phyloP scores from a whole-genome alignment of 257 asterid genomes.

The Buddleja alternifolia region DNA sequence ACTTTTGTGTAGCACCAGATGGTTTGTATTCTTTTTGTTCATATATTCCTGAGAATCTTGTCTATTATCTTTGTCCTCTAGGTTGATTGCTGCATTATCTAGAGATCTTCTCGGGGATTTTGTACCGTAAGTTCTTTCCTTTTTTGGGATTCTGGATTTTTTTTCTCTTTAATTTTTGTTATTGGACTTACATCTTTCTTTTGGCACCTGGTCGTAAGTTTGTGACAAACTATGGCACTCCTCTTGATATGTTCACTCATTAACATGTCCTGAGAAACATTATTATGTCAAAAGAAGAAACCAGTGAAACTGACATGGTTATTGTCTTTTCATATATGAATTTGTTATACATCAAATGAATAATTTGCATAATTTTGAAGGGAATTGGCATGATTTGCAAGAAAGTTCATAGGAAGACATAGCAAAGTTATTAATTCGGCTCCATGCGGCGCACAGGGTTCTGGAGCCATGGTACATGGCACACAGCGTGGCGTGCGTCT shows the following conservation, averaged over 20 bases:
- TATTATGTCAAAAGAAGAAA: conserved; percentile 4
- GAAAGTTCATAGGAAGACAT: background rate
- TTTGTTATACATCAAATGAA: background rate
- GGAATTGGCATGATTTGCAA: background rate
- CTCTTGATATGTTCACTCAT: background rate
- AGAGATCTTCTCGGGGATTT: conserved; percentile 85
- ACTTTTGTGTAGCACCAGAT: conserved; percentile 7
- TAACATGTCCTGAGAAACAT: background rate
- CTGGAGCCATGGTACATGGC: no score
- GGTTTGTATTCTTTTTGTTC: conserved; percentile 5
- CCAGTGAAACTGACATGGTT: background rate
- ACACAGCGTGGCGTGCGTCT: no score
- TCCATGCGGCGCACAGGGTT: background rate
- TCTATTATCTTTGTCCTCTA: conserved; percentile 36
- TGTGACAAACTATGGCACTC: background rate
- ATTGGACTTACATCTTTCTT: conserved; percentile 9
- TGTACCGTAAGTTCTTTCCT: conserved; percentile 64
- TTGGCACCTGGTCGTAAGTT: background rate
- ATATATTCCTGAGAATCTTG: conserved; percentile 14
- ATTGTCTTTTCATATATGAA: background rate
- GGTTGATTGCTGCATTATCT: conserved; percentile 88
- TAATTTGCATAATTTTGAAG: background rate
- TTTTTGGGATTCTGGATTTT: conserved; percentile 25
- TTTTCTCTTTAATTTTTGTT: background rate
- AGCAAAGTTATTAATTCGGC: no score